Percentiles rank a stretch among this genome's conserved stretches.
phyloP scores from a whole-genome alignment of 768 basidiomycete species.

The Calocybe indica region DNA sequence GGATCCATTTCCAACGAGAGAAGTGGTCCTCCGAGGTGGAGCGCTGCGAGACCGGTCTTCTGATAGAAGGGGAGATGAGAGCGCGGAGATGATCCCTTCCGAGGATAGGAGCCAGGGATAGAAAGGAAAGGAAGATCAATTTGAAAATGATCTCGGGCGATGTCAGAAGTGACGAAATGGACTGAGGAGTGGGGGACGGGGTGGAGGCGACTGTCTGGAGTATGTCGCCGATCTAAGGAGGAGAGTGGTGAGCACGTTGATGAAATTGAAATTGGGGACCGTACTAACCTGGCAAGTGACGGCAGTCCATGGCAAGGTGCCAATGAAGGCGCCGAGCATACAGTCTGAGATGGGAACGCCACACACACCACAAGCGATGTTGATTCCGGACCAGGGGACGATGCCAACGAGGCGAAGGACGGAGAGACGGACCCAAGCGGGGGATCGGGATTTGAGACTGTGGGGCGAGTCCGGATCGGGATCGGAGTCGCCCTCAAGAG shows the following conservation, averaged over 20 bases:
- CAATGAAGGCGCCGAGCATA: slow-evolving; percentile 77
- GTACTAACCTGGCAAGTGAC: slow-evolving; percentile 78
- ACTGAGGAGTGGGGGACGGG: slow-evolving; percentile 64
- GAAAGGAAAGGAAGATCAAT: slow-evolving; percentile 72
- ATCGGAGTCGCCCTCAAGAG: slow-evolving; percentile 65
- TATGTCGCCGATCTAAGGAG: slow-evolving; percentile 73
- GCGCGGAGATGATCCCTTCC: slow-evolving; percentile 60
- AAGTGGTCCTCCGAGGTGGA: slow-evolving; percentile 19
- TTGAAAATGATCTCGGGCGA: slow-evolving; percentile 82
- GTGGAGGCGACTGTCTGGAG: slow-evolving; percentile 77
- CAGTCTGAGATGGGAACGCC: slow-evolving; percentile 74
- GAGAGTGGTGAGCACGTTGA: slow-evolving; percentile 6
- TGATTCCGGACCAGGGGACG: slow-evolving; percentile 96
- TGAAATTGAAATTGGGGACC: slow-evolving; percentile 10
- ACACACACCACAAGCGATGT: slow-evolving; percentile 92
- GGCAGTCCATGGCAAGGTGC: slow-evolving; percentile 83
- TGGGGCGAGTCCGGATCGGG: slow-evolving; percentile 26
- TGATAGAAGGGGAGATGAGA: slow-evolving; percentile 36
- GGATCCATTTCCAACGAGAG: slow-evolving; percentile 57
- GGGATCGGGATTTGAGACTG: slow-evolving; percentile 19
- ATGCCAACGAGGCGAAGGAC: slow-evolving; percentile 87
- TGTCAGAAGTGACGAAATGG: slow-evolving; percentile 78
- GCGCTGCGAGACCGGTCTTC: slow-evolving; percentile 10
- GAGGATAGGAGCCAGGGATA: slow-evolving; percentile 85
- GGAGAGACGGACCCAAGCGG: slow-evolving; percentile 80